phyloP scores from a whole-genome alignment of 495 filamentous ascomycete genomes.

The Aspergillus campestris region DNA sequence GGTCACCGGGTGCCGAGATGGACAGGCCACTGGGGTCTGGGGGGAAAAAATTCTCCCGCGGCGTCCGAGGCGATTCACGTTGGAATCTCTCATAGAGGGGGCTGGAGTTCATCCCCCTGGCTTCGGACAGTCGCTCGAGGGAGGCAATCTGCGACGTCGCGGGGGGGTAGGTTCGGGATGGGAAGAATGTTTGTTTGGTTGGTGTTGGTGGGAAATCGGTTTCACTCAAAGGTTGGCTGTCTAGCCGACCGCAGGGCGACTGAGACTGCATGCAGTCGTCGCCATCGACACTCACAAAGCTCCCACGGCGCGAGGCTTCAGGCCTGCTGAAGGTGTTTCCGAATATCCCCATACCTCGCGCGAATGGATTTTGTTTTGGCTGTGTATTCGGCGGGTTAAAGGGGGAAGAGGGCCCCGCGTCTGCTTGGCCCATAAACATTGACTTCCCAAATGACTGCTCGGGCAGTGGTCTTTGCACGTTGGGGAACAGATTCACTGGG shows the following conservation, averaged over 20 bases:
- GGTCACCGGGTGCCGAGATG: constrained; percentile 54
- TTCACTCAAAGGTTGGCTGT: constrained; percentile 56
- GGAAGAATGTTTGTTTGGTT: constrained; percentile 62
- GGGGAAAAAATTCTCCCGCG: constrained; percentile 61
- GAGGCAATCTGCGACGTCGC: constrained; percentile 32
- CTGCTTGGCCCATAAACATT: constrained; percentile 51
- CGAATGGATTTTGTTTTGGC: constrained; percentile 49
- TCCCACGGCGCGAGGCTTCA: constrained; percentile 54
- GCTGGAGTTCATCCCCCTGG: constrained; percentile 22
- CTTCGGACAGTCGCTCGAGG: constrained; percentile 30
- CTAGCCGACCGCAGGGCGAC: constrained; percentile 48
- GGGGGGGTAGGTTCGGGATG: constrained; percentile 36
- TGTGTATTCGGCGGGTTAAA: constrained; percentile 44
- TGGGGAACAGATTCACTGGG: constrained; percentile 53
- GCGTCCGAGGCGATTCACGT: constrained; percentile 65
- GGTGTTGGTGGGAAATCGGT: constrained; percentile 82
- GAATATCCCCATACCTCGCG: constrained; percentile 60
- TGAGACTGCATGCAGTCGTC: constrained; percentile 51
- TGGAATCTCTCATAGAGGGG: constrained; percentile 35
- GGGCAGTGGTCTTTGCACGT: constrained; percentile 46
- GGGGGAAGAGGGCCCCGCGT: constrained; percentile 54
- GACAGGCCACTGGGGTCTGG: constrained; percentile 78
- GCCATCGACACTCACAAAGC: constrained; percentile 69
- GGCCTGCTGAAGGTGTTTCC: constrained; percentile 47
- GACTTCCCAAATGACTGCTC: constrained; percentile 48